Evolutionary conservation across 2,329 filamentous ascomycete genomes (phyloP).

Genomic region (Aspergillus pseudotamarii): DNA sequence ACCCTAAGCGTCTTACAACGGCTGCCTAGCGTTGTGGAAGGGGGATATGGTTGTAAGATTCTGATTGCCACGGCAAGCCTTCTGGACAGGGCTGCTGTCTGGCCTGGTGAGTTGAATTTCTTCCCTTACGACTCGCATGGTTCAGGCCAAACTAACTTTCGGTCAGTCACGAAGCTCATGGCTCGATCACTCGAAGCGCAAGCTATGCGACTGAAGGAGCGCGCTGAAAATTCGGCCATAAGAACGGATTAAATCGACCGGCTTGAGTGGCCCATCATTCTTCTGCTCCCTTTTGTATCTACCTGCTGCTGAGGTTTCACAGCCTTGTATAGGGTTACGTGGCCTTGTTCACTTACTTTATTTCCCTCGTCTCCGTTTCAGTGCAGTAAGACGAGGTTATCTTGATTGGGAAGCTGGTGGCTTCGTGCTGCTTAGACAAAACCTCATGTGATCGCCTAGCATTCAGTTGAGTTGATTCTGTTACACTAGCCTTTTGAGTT

Average conservation of each 20-base stretch:
- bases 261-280: not conserved
- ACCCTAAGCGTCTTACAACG: conserved; percentile 54
- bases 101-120: conserved; percentile 70
- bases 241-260: conserved; percentile 28
- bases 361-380: not conserved
- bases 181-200: conserved; percentile 66
- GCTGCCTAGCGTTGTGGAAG: conserved; percentile 62
- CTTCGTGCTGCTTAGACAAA: conserved; percentile 6
- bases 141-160: conserved; percentile 26
- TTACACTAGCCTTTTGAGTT: conserved; percentile 9
- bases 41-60: conserved; percentile 82
- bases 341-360: conserved; percentile 9
- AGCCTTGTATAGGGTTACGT: conserved; percentile 5
- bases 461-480: conserved; percentile 4
- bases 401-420: not conserved
- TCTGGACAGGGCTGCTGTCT: conserved; percentile 85
- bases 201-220: conserved; percentile 64
- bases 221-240: conserved; percentile 48
- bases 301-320: conserved; percentile 3
- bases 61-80: conserved; percentile 82
- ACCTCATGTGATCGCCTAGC: conserved; percentile 7
- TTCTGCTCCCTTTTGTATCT: not conserved
- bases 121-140: not conserved
- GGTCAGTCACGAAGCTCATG: conserved; percentile 68
- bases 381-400: not conserved